These are phyloP conservation scores for Trametes sp. DNA, from an alignment of 1,284 basidiomycete genomes.

Conservation along the genomic window DNA sequence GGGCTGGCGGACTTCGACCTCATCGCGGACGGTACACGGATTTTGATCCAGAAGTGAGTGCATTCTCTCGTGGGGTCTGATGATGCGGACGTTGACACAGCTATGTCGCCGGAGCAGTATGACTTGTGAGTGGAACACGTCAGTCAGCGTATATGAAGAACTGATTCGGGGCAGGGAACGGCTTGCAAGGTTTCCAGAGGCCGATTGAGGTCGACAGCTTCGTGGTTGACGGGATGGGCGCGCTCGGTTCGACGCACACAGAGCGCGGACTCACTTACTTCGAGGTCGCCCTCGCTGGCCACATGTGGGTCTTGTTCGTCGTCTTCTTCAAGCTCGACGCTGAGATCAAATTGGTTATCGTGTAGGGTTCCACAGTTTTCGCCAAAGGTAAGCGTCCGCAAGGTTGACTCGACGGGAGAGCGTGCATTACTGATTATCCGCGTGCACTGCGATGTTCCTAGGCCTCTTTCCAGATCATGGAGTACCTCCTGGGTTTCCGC, in stretches of 20 bases:
- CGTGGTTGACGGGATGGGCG: constrained; percentile 72
- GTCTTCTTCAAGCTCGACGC: too few relatives aligned
- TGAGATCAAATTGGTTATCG: too few relatives aligned
- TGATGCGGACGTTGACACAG: not conserved
- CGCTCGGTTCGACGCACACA: constrained; percentile 66
- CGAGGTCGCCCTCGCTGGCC: constrained; percentile 71
- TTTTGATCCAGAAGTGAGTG: constrained; percentile 72
- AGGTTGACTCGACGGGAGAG: not conserved
- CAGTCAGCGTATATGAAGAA: constrained; percentile 29
- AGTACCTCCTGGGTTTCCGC: constrained; percentile 73
- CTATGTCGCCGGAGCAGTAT: too few relatives aligned
- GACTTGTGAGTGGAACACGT: constrained; percentile 16
- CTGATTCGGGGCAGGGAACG: constrained; percentile 55
- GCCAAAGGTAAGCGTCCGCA: constrained; percentile 43
- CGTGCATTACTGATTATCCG: not conserved
- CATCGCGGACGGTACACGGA: constrained; percentile 73
- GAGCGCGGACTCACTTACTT: constrained; percentile 73
- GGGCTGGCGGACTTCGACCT: constrained; percentile 76
- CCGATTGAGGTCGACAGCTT: constrained; percentile 71
- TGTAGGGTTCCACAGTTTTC: constrained; percentile 71
- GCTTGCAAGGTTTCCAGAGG: constrained; percentile 75
- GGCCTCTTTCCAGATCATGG: constrained; percentile 76
- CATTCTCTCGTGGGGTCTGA: not conserved
- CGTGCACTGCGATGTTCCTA: constrained; percentile 36
- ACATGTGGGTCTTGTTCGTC: constrained; percentile 60